Evolutionary conservation across 169 alveolate genomes (phyloP).

Genomic region (Plasmodium gallinaceum): DNA sequence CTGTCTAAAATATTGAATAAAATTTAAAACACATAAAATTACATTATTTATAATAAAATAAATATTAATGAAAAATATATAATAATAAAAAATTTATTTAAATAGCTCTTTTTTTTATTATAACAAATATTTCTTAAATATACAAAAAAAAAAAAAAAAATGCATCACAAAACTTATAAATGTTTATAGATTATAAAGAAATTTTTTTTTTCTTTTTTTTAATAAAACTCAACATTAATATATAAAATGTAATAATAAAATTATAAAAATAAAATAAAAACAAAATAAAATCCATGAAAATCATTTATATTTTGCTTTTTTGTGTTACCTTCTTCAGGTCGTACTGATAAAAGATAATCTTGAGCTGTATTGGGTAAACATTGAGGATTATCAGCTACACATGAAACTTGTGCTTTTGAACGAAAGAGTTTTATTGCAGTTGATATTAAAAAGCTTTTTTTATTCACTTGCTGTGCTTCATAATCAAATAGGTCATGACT

Average conservation of each 20-base stretch:
- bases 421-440: constrained; percentile 74
- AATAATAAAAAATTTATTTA: background rate
- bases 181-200: too few relatives aligned
- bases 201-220: too few relatives aligned
- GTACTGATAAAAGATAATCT: constrained; percentile 65
- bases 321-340: constrained; percentile 64
- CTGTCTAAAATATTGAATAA: constrained; percentile 25
- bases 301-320: background rate
- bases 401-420: constrained; percentile 70
- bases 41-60: background rate
- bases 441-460: constrained; percentile 81
- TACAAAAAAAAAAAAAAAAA: background rate
- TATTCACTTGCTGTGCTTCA: constrained; percentile 92
- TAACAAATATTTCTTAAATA: too few relatives aligned
- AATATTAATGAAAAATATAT: background rate
- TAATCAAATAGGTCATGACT: constrained; percentile 96
- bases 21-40: background rate
- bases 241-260: too few relatives aligned
- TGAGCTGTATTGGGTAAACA: constrained; percentile 68
- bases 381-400: constrained; percentile 74
- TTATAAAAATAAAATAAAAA: too few relatives aligned
- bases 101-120: too few relatives aligned
- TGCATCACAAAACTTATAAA: too few relatives aligned
- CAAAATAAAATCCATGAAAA: too few relatives aligned
- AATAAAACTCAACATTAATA: too few relatives aligned